Percentiles rank a stretch among this genome's conserved stretches.
These are phyloP conservation scores for Erysiphe neolycopersici DNA, from an alignment of 2,329 filamentous ascomycete genomes.

Conservation along the genomic window DNA sequence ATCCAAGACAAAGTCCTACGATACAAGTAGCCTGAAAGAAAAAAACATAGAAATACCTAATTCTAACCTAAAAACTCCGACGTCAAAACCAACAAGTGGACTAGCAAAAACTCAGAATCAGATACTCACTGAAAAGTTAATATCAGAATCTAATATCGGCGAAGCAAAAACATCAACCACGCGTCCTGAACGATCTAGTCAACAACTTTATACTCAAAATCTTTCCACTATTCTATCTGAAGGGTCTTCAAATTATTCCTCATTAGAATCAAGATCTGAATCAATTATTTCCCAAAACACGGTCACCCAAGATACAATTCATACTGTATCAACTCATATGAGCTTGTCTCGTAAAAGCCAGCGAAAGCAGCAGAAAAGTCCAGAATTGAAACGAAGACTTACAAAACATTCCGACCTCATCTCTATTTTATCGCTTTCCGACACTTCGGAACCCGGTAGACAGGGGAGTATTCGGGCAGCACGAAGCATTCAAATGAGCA, in stretches of 20 bases:
- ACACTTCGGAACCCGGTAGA: slow-evolving; percentile 26
- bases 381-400: slow-evolving; percentile 30
- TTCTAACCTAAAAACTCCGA: slow-evolving; percentile 1
- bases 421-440: slow-evolving; percentile 59
- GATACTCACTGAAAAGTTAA: background rate
- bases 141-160: background rate
- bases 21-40: slow-evolving; percentile 7
- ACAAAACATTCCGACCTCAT: slow-evolving; percentile 88
- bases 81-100: slow-evolving; percentile 1
- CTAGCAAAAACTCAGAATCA: background rate
- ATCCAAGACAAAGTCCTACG: slow-evolving; percentile 7
- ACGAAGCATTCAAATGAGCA: slow-evolving; percentile 50
- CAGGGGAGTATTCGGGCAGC: slow-evolving; percentile 47
- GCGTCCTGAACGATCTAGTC: slow-evolving; percentile 3
- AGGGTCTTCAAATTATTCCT: slow-evolving; percentile 6
- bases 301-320: slow-evolving; percentile 16
- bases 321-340: slow-evolving; percentile 6
- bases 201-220: slow-evolving; percentile 6
- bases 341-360: slow-evolving; percentile 9
- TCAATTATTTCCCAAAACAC: slow-evolving; percentile 15
- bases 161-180: slow-evolving; percentile 3
- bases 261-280: slow-evolving; percentile 2
- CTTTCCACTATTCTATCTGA: slow-evolving; percentile 12
- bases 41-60: slow-evolving; percentile 4
- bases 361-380: slow-evolving; percentile 6